These are phyloP conservation scores for Hirsutella thompsonii DNA, from an alignment of 2,329 filamentous ascomycete genomes.

Conservation along the genomic window DNA sequence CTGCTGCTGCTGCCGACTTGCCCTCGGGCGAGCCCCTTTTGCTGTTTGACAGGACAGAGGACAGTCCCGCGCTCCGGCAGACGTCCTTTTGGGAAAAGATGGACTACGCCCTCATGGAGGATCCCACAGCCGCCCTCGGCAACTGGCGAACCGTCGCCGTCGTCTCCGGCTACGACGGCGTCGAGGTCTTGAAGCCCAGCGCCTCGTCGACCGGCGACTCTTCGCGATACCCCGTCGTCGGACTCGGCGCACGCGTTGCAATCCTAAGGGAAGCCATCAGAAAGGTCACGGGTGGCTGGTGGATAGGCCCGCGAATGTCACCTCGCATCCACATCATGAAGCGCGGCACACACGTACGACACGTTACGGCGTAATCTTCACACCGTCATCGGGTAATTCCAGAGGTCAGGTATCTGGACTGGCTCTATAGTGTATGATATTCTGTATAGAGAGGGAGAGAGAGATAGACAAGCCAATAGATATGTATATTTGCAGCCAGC, in stretches of 20 bases:
- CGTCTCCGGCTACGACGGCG: slow-evolving; percentile 43
- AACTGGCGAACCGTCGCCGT: slow-evolving; percentile 44
- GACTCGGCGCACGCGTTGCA: slow-evolving; percentile 28
- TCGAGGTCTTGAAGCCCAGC: slow-evolving; percentile 43
- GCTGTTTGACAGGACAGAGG: slow-evolving; percentile 52
- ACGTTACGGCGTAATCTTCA: background rate
- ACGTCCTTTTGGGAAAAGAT: slow-evolving; percentile 49
- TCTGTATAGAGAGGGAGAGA: too few species aligned
- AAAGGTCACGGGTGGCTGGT: slow-evolving; percentile 44
- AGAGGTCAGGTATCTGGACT: background rate
- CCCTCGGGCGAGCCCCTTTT: slow-evolving; percentile 11
- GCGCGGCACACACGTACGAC: slow-evolving; percentile 10
- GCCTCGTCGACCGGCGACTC: slow-evolving; percentile 7
- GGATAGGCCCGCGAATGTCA: slow-evolving; percentile 49
- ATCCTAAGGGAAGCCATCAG: slow-evolving; percentile 28
- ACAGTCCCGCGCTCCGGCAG: slow-evolving; percentile 25
- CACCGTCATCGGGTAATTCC: background rate
- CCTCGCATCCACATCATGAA: slow-evolving; percentile 39
- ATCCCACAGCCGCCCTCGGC: slow-evolving; percentile 31
- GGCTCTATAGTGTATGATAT: background rate
- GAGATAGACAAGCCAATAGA: too few species aligned
- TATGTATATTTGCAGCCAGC: too few species aligned
- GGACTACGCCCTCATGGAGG: slow-evolving; percentile 48
- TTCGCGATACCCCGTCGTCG: slow-evolving; percentile 22
- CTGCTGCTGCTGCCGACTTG: slow-evolving; percentile 6